phyloP scores from a whole-genome alignment of 768 basidiomycete genomes.

The Podaxis sp. region DNA sequence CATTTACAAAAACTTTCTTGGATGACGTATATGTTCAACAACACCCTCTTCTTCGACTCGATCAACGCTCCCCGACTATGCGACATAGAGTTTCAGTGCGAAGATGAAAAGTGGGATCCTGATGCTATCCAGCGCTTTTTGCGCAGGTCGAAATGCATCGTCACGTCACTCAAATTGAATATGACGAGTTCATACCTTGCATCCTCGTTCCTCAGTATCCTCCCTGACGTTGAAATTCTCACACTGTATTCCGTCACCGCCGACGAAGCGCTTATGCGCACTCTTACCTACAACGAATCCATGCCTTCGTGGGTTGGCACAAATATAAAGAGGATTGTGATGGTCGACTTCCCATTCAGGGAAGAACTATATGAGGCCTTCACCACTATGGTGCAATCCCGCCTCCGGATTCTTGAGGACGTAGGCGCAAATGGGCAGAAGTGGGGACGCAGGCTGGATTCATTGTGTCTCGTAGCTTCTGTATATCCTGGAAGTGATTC shows the following conservation, averaged over 20 bases:
- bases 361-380: neutral
- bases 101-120: neutral
- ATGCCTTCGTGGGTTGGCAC: neutral
- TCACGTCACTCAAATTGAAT: neutral
- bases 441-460: neutral
- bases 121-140: neutral
- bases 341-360: neutral
- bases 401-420: neutral
- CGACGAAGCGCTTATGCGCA: neutral
- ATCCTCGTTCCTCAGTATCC: neutral
- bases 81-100: neutral
- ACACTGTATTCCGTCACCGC: neutral
- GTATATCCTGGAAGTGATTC: neutral
- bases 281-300: slow-evolving; percentile 1
- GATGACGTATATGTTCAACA: neutral
- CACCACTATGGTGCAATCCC: slow-evolving; percentile 2
- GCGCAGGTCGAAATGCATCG: neutral
- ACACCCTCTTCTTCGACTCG: neutral
- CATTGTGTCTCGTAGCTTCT: neutral
- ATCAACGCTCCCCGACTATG: neutral
- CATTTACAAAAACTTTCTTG: slow-evolving; percentile 2
- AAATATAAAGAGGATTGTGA: neutral
- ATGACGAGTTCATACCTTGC: neutral
- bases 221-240: neutral
- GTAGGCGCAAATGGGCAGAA: neutral